These are phyloP conservation scores for Solanum hybrid DNA, from an alignment of 305 asterid species.

Conservation along the genomic window DNA sequence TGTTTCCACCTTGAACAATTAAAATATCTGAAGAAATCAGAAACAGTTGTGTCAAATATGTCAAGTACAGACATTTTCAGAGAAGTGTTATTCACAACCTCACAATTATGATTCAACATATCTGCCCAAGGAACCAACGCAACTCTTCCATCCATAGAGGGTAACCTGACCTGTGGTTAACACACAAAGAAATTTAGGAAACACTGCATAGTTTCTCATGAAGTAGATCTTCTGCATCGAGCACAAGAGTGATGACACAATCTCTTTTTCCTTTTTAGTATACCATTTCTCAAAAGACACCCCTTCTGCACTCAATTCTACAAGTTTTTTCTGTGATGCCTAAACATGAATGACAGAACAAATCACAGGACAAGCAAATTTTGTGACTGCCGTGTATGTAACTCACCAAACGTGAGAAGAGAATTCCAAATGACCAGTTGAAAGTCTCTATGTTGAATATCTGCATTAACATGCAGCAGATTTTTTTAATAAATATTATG, in stretches of 20 bases:
- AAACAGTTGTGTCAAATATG: conserved; percentile 6
- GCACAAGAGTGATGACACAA: neutral
- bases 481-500: neutral
- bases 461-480: conserved; percentile 35
- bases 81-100: conserved; percentile 30
- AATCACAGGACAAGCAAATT: neutral
- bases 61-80: neutral
- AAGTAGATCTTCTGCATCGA: neutral
- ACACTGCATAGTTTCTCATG: neutral
- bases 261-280: neutral
- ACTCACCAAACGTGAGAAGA: conserved; percentile 95
- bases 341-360: neutral
- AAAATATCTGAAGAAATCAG: conserved; percentile 14
- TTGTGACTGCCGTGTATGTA: neutral
- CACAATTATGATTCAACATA: conserved; percentile 90
- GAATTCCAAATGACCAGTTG: conserved; percentile 92
- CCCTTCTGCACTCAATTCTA: neutral
- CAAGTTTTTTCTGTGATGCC: neutral
- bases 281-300: neutral
- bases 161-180: conserved; percentile 61
- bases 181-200: neutral
- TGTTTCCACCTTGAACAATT: conserved; percentile 56
- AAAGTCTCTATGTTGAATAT: conserved; percentile 76
- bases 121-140: conserved; percentile 99
- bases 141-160: conserved; percentile 83